Base-by-base conservation (phyloP, 441 rosid species). In the California macrophylla region DNA sequence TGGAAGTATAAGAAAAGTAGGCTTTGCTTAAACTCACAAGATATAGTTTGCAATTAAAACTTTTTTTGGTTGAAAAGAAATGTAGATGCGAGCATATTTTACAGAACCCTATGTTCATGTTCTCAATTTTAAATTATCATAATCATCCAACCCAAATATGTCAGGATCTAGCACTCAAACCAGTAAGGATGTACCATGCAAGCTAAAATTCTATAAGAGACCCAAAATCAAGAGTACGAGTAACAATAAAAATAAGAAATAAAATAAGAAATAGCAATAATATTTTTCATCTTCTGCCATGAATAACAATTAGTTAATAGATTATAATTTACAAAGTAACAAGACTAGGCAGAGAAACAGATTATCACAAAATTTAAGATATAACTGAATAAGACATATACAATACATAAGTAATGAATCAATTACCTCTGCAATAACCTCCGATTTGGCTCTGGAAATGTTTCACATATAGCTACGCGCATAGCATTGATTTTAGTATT, bases 381-480 rank as follows among this genome's bases (percentile, higher is more conserved):
- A 16, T 62, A 62, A 62, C 21, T 29, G 2, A 62, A 7, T 29
- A 26, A 25, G 0, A 25, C 6, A 13, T 2, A 26, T 4, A 61
- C 13, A 13, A 26, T 26, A 26, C 8, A 4, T 26, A 61, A 60
- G 7, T 28, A 47, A 73, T 58, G 70, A 50, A 66, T 45, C 25
- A 70, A 42, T 66, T 78, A 95, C 99, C 99, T 95, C 72, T 95
- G 93, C 85, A 95, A 77, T 71, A 95, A 81, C 77, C 86, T 92
- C n/a, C 99, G 97, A 72, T 95, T 95, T 76, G 99, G 99, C 85
- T 95, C 99, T 64, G 99, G 99, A 78, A 95, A 95, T 61, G 96
- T 85, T 80, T 92, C 99, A 65, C 87, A 83, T 75, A 95, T 89
- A 72, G 99, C 97, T 72, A 78, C 76, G 66, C 96, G 88, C 90